Conservation (phyloP, 768 basidiomycete genomes). For the Suillus luteus region DNA sequence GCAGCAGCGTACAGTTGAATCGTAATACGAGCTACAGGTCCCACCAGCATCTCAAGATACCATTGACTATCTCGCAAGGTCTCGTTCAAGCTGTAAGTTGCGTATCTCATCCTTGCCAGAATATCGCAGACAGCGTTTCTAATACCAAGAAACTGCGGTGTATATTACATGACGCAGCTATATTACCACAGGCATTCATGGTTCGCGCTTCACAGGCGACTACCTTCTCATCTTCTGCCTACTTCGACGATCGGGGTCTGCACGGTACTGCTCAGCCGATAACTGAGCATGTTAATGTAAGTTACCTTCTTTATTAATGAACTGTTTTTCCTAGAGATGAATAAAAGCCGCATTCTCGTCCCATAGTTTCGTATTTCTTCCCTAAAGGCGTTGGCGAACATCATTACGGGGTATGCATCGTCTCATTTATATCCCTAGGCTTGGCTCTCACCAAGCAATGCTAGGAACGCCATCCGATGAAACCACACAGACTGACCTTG, state of each 20-base stretch:
- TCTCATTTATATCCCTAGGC: neutral
- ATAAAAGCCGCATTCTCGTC: constrained; percentile 45
- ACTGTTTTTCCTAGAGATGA: constrained; percentile 21
- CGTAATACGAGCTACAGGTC: neutral
- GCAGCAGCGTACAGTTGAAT: neutral
- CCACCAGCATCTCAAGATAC: no score
- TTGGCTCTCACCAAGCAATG: constrained; percentile 12
- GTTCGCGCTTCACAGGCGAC: constrained; percentile 40
- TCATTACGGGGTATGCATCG: constrained; percentile 84
- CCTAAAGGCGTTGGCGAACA: constrained; percentile 92
- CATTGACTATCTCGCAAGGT: neutral
- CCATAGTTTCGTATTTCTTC: constrained; percentile 95
- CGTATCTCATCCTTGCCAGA: neutral
- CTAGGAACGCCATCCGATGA: constrained; percentile 98
- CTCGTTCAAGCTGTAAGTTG: neutral
- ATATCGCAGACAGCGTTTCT: neutral
- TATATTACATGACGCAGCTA: neutral
- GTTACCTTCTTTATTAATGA: constrained; percentile 26
- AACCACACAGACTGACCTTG: constrained; percentile 92
- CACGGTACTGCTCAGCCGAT: constrained; percentile 78
- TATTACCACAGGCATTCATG: constrained; percentile 24
- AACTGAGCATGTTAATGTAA: constrained; percentile 75
- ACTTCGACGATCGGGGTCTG: constrained; percentile 74
- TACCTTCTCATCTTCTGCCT: constrained; percentile 73
- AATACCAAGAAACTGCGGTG: neutral